Evolutionary conservation across 2,329 filamentous ascomycete species (phyloP), one percentile per base, ranked within the genome.

Genomic region (Fonsecaea pedrosoi): DNA sequence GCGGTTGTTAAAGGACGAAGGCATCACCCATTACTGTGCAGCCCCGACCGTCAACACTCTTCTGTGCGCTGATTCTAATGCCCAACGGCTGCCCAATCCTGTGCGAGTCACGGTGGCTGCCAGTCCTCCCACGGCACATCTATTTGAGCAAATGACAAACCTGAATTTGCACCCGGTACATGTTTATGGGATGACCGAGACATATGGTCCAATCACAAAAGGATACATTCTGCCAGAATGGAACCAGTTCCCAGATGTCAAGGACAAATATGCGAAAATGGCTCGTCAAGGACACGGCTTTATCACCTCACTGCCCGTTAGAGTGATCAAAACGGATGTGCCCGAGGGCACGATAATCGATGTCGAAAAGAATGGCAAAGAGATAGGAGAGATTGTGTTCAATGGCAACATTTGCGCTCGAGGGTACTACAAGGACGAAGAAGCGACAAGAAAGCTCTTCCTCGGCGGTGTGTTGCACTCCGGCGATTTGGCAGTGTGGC

Each of bases 31-130:
- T 78, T 98, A 96, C 82, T 96, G 94, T 75, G 94, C 94, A 0
- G 95, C 94, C 0, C 95, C 95, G 0, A 99, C 95, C 0, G 95
- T 99, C 60, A 98, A 98, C 77, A 99, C 94, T 0, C 82, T 98
- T 0, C 86, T 99, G 2, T 97, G 95, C 75, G 90, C 90, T 12
- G 86, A 91, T 2, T 85, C 89, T 48, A 89, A 93, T 77, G 94
- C 95, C 2, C 86, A 85, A 71, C 85, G 79, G 56, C 83, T 99
- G 0, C 82, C 88, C 0, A 80, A 87, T 1, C 86, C 89, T 0
- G 93, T 98, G 9, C 85, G 88, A 15, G 95, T 99, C 5, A 97
- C 94, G 0, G 95, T 99, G 2, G 95, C 95, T 2, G 95, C 94
- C 1, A 94, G 90, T 66, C 95, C 95, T 4, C 95, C 95, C 0